Conservation (phyloP, 331 rosid genomes). For the Quercus phellos region DNA sequence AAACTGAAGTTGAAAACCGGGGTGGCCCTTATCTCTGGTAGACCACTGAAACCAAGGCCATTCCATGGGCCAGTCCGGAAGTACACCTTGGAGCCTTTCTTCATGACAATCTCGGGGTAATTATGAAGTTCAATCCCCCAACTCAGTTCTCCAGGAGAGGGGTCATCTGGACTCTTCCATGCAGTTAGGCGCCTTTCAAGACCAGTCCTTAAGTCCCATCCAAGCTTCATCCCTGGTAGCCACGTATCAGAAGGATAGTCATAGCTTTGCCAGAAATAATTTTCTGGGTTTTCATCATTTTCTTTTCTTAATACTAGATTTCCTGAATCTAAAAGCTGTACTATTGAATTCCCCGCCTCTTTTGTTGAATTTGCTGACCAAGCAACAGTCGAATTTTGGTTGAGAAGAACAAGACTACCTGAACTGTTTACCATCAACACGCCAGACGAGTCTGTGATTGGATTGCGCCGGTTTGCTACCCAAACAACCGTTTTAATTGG, state of each 20-base stretch:
- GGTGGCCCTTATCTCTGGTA: neutral
- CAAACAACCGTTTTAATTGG: constrained; percentile 48
- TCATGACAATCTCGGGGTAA: constrained; percentile 16
- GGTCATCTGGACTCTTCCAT: constrained; percentile 19
- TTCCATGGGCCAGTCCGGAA: constrained; percentile 28
- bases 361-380: constrained; percentile 26
- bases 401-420: constrained; percentile 31
- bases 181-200: constrained; percentile 9
- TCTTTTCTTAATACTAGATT: constrained; percentile 22
- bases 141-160: constrained; percentile 7
- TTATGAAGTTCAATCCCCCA: constrained; percentile 15
- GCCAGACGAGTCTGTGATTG: constrained; percentile 43
- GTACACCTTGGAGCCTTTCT: neutral
- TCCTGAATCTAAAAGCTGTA: constrained; percentile 42
- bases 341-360: constrained; percentile 5
- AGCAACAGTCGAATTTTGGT: constrained; percentile 30
- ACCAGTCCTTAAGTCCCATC: constrained; percentile 17
- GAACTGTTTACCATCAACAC: constrained; percentile 35
- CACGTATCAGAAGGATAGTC: constrained; percentile 7
- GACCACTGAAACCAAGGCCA: neutral
- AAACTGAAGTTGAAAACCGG: neutral
- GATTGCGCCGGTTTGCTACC: constrained; percentile 57
- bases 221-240: constrained; percentile 23
- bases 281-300: constrained; percentile 1
- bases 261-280: constrained; percentile 28